Evolutionary conservation across 140 eudicot species (phyloP), one percentile per base, ranked within the genome.

Genomic region (Senecio squalidus): DNA sequence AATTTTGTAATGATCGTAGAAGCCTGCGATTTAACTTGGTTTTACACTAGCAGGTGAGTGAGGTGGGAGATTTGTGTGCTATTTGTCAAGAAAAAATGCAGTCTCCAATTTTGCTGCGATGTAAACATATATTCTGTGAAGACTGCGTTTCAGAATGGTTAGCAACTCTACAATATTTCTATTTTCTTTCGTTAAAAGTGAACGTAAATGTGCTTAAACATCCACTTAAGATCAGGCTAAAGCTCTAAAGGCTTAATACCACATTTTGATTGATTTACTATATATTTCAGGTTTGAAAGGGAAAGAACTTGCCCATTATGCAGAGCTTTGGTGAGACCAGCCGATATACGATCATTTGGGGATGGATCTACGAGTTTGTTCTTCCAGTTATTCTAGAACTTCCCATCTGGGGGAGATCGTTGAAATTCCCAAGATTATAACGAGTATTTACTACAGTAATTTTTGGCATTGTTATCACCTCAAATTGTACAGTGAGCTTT

Each of bases 41-140:
- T 46, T 29, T 33, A 46, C 10, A 21, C 30, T 17, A 43, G 46
- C 66, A 86, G 93, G 95, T 86, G 41, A 83, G 72, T 59, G 94
- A 82, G 43, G 89, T 88, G 1, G 97, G 95, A 34, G 97, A 84
- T 47, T 22, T 84, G 75, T 89, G 97, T 64, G 95, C 97, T 31
- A 89, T 89, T 39, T 84, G 97, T 75, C 97, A 84, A 76, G 97
- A 84, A 75, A 89, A 89, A 82, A 82, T 89, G 95, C 82, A 89
- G 58, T 71, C 81, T 20, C 95, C 97, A 22, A 80, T 89, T 70
- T 73, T 89, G 36, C 70, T 89, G 73, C 76, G 89, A 7, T 89
- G 97, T 71, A 85, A 85, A 74, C 97, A 89, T 66, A 76, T 85
- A 22, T 89, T 89, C 62, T 89, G 95, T 39, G 97, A 89, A 76